Base-by-base conservation (phyloP, 1,139 yeast species). In the Lodderomyces oxycetoniae region DNA sequence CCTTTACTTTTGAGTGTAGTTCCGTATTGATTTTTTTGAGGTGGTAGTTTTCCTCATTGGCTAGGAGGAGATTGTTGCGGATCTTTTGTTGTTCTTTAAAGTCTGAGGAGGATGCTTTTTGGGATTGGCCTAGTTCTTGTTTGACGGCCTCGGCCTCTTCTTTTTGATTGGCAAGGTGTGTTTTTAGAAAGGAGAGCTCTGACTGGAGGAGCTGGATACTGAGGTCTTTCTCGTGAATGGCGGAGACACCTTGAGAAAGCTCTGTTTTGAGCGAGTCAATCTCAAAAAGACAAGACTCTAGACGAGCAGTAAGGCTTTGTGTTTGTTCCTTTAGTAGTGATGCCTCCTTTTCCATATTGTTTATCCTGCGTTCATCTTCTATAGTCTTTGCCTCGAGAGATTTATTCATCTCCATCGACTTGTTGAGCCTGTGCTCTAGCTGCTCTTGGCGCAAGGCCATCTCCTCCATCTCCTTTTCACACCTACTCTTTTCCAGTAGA, bases 381-480 rank as follows among this genome's bases (percentile, higher is more conserved):
- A 43, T 61, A 57, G 52, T 64, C 45, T 55, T 79, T 61, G 52
- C 73, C 52, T 61, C 63, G 17, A 74, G 60, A 12, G 54, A 61
- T 37, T 74, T 73, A 35, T 71, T 63, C 45, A 71, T 77, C 15
- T 61, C 63, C 37, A 65, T 64, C 35, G 76, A 52, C 10, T 70
- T 73, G 8, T 63, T 68, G 7, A 68, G 54, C 12, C 66, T 46
- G 17, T 52, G 59, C 26, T 69, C 69, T 37, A 77, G 60, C 35
- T 69, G 71, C 12, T 73, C 74, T 37, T 74, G 74, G 39, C 75
- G 78, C 28, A 65, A 68, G 6, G 68, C 49, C 32, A 76, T 53
- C 21, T 72, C 74, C 17, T 63, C 67, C 32, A 74, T 64, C 39
- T 78, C 79, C 22, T 65, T 60, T 34, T 77, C 79, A 26, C 75